A percentile compares a stretch with the other conserved stretches of the same genome.
These are phyloP conservation scores for Candida smagusa DNA, from an alignment of 1,139 yeast genomes.

Conservation along the genomic window DNA sequence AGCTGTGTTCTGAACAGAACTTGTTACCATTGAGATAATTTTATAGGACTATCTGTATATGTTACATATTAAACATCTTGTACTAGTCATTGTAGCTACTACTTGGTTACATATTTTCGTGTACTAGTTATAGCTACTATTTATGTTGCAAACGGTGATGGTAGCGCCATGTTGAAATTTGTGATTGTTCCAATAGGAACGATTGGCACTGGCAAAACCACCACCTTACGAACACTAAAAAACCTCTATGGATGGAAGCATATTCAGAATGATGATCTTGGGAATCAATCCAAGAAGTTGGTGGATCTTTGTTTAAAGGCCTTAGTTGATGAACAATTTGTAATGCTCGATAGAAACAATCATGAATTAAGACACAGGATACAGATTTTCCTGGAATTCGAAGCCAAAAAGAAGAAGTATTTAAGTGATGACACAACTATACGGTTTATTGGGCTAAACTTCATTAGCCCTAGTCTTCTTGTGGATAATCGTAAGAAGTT, in stretches of 20 bases:
- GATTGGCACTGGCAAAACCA: constrained; percentile 94
- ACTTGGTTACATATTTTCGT: no score
- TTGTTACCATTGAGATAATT: constrained; percentile 59
- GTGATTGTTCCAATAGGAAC: constrained; percentile 82
- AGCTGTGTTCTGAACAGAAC: constrained; percentile 68
- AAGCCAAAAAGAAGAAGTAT: constrained; percentile 32
- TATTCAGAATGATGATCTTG: constrained; percentile 76
- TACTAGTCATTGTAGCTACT: no score
- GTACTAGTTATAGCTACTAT: no score
- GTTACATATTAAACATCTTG: no score
- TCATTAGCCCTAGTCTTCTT: constrained; percentile 24
- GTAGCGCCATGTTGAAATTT: constrained; percentile 33
- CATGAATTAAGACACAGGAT: constrained; percentile 66
- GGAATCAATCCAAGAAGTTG: constrained; percentile 46
- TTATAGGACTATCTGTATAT: no score
- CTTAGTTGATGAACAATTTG: constrained; percentile 35
- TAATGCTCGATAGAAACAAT: constrained; percentile 79
- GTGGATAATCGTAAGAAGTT: constrained; percentile 20
- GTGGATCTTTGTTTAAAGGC: constrained; percentile 41
- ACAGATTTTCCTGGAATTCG: constrained; percentile 58
- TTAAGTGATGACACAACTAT: constrained; percentile 27
- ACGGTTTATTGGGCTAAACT: constrained; percentile 66
- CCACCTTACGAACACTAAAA: constrained; percentile 59
- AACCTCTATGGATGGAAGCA: constrained; percentile 66
- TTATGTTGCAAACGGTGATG: neutral